Base-by-base conservation (phyloP, 495 filamentous ascomycete species). In the Lasiosphaeria miniovina region DNA sequence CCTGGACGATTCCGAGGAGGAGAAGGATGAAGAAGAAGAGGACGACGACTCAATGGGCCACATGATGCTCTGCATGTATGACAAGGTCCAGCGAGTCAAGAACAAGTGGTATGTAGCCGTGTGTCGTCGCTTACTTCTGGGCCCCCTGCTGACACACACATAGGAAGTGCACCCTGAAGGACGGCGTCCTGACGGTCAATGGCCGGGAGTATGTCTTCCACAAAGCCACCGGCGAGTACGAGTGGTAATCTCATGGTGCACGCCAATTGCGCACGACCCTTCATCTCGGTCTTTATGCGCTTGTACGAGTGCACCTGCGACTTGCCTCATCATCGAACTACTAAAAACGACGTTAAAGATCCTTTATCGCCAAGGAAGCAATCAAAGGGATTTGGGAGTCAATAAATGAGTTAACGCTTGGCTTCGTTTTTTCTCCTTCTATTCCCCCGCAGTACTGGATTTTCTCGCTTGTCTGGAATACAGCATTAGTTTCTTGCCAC, bases 81-180 rank as follows among this genome's bases (percentile, higher is more conserved):
- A 99, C 78, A 99, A 99, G 79, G 94, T 99, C 17, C 93, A 97
- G 74, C 82, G 94, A 53, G 95, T 97, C 59, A 99, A 99, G 86
- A 99, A 97, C 74, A 99, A 98, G 87, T 99, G 94, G 94, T 84
- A 69, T 33, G 80, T 68, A 1, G 9, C 11, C 15, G 4, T n/a
- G 12, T 5, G 31, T 5, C 7, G 12, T 0, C 0, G 11, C n/a
- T 36, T 52, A n/a, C 31, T 38, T 24, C 24, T 24, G 24, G 33
- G 11, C 10, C 11, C 6, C 1, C 15, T 15, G 6, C 34, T 35
- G 7, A 36, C 53, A 4, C 33, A 4, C 36, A 24, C 45, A 62
- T 56, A 84, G 82, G 82, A 99, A 99, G 86, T 99, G 94, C 77
- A 90, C 89, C 5, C 82, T 99, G 55, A 98, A 98, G 79, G 94